These are phyloP conservation scores for Handroanthus guayacan DNA, from an alignment of 257 asterid species.

Conservation along the genomic window DNA sequence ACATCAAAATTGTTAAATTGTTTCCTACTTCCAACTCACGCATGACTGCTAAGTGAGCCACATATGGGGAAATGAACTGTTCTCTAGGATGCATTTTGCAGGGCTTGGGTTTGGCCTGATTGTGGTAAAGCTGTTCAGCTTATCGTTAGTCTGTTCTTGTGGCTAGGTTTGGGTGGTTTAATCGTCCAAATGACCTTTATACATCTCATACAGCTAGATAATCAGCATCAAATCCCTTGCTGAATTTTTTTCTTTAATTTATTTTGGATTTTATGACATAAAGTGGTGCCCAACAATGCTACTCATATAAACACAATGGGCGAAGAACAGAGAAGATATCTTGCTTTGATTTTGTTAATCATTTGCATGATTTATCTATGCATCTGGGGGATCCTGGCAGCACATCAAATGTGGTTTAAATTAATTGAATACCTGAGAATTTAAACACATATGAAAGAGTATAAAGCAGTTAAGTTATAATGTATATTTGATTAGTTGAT, in stretches of 20 bases:
- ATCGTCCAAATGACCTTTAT: no score
- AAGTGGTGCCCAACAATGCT: no score
- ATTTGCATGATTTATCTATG: constrained; percentile 20
- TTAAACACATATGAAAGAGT: constrained; percentile 6
- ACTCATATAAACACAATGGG: no score
- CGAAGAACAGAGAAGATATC: no score
- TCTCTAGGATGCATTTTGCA: background rate
- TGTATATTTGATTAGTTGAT: constrained; percentile 26
- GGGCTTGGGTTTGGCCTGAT: background rate
- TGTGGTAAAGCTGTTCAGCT: no score
- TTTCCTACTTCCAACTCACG: background rate
- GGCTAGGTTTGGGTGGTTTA: no score
- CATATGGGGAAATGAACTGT: background rate
- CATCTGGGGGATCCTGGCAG: constrained; percentile 3
- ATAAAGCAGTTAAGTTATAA: background rate
- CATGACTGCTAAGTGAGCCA: background rate
- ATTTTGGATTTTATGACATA: no score
- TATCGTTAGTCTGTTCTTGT: no score
- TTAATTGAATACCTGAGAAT: constrained; percentile 1
- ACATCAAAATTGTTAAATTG: background rate
- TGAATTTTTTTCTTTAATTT: no score
- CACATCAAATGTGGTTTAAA: background rate
- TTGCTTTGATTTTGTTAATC: constrained; percentile 19
- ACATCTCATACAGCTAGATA: no score
- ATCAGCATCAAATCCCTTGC: no score